Evolutionary conservation across 805 yeast species (phyloP), one percentile per base, ranked within the genome.

Genomic region (Cyberlindnera euphorbiiphila): DNA sequence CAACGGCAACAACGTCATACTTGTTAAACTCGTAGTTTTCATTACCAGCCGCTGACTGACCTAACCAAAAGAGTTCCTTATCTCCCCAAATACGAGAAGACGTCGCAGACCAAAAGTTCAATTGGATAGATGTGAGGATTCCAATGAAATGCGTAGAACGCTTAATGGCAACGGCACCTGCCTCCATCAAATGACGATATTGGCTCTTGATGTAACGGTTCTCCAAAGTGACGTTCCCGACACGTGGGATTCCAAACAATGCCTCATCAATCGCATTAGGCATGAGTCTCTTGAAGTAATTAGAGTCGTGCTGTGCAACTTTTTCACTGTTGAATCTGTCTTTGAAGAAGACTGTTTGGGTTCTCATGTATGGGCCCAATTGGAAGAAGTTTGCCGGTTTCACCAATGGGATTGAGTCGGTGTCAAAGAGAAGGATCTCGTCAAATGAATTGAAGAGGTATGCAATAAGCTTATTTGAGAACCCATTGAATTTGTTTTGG

Each of bases 31-130:
- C 62, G 47, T 65, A 68, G 29, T 59, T 59, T 38, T 56, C 61
- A 31, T 62, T 56, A 14, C 69, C 69, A 14, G 61, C 45, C 30
- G 69, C 60, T 7, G 71, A 46, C 56, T 78, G 74, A 3, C 85
- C 85, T 24, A 84, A 51, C 91, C 91, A 82, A 49, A 82, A 77
- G 48, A 83, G 63, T 53, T 84, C 93, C 50, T 84, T 84, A 46
- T 84, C 94, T 30, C 94, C 94, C 71, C 84, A 82, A n/a, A 81
- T 64, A n/a, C 76, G 67, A 1, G 73, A 65, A 8, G 61, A 51
- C 21, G 71, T 62, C 11, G 68, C 55, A 33, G 54, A 49, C 58
- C 67, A 67, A 31, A 67, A 56, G 41, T 66, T 69, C 42, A 68
- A 36, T 30, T 51, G 57, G 14, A 53, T 32, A 2, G 53, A 34